Evolutionary conservation across 106 monocot genomes (phyloP).

Genomic region (Hemerocallis citrina): DNA sequence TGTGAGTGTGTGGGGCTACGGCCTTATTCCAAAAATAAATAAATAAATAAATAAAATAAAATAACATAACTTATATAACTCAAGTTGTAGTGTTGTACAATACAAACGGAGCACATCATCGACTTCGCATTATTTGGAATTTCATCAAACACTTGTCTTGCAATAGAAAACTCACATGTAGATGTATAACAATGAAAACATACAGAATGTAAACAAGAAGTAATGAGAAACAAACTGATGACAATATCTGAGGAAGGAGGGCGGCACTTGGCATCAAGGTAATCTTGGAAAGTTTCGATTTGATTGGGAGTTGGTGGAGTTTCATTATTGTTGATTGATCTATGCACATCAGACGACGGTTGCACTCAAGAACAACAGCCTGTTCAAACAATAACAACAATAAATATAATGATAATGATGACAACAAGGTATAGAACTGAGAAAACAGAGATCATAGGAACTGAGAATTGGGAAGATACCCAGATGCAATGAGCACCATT

Average conservation of each 20-base stretch:
- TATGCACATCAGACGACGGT: slow-evolving; percentile 70
- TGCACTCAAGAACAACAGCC: slow-evolving; percentile 42
- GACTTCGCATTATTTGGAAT: too few species aligned
- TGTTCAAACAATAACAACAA: neutral
- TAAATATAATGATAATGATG: too few species aligned
- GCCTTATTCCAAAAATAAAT: too few species aligned
- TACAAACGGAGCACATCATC: too few species aligned
- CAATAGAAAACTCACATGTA: too few species aligned
- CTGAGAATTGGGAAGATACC: slow-evolving; percentile 6
- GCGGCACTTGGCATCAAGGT: slow-evolving; percentile 38
- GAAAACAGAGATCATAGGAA: neutral
- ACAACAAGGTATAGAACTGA: neutral
- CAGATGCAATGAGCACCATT: slow-evolving; percentile 26
- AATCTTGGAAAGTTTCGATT: slow-evolving; percentile 36
- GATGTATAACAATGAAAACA: too few species aligned
- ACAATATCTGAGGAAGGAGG: slow-evolving; percentile 9
- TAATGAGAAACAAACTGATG: neutral
- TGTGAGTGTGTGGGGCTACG: too few species aligned
- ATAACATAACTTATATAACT: too few species aligned
- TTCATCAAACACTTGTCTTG: too few species aligned
- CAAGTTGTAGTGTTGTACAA: too few species aligned
- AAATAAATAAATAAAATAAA: too few species aligned
- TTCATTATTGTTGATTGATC: slow-evolving; percentile 62
- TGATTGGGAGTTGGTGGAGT: slow-evolving; percentile 48
- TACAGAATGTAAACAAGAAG: too few species aligned